Evolutionary conservation across 495 filamentous ascomycete species (phyloP), one percentile per base, ranked within the genome.

Genomic region (Podospora anserina): DNA sequence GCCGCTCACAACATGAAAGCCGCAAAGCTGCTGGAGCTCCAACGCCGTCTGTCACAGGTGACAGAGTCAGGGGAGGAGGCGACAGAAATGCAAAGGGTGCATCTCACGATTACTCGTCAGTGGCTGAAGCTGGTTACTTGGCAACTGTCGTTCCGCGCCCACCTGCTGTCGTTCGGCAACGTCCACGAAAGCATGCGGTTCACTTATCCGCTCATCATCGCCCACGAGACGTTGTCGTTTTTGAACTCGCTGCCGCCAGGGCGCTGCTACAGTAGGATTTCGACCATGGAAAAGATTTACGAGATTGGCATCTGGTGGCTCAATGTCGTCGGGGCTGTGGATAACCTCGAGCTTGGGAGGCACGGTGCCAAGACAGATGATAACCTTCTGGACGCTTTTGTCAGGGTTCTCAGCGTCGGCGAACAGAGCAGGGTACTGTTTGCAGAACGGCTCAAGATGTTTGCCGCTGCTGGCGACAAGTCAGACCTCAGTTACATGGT

Each of bases 81-180:
- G 5, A 81, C 81, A 3, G 82, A 83, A 83, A 69, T 72, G 61
- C 87, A 89, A 69, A 85, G 84, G 64, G 85, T 87, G n/a, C 86
- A 89, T 70, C 83, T 88, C 26, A 78, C 85, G 64, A 82, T 88
- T 65, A 88, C 86, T 0, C 84, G 86, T 69, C 86, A 89, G 70
- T 89, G 88, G 88, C 81, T 89, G 0, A 82, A 85, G 23, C 78
- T 84, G 0, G 85, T 88, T 70, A 82, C 88, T 69, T 89, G 88
- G 88, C 87, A 85, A 61, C 75, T 85, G 26, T 86, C 86, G 5
- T 86, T 88, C 80, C 81, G 79, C 0, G 80, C 85, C 70, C 77
- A 81, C 23, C 80, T 87, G 0, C 83, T 88, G 0, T 83, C 87
- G 69, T 70, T 79, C 30, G 81, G 86, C 39, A 89, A 32, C 76